Evolutionary conservation across 2,329 filamentous ascomycete genomes (phyloP), one percentile per base, ranked within the genome.

Genomic region (Atkinsonella texensis): DNA sequence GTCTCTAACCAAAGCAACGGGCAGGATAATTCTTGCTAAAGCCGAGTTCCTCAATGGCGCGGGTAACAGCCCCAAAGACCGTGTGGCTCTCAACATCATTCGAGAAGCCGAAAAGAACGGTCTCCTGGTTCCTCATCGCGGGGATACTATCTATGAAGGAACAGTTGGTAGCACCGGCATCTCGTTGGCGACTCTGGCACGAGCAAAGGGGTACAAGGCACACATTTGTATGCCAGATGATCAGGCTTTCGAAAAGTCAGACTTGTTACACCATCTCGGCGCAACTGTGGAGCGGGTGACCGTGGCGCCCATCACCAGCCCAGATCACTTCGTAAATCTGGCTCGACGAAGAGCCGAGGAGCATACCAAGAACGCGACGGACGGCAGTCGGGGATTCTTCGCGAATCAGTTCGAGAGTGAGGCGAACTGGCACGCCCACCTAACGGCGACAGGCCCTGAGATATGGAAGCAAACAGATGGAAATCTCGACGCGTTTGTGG

Each of bases 141-240:
- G 91, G 55, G 93, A 98, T 66, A 94, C 87, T 43, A 89, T 98
- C 62, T 98, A 97, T 68, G 93, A 98, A 72, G 93, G 93, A 57
- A 98, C 93, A 1, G 90, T 95, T 15, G 93, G 93, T 54, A 95
- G 88, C 64, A 98, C 93, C 0, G 93, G 93, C 20, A 97, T 98
- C 60, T 96, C 90, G 15, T 76, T 98, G 10, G 93, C 93, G 2
- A 87, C 87, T 0, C 80, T 98, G 48, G 90, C 89, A 48, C 80
- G 90, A 59, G 90, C 93, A 20, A 80, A 83, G 66, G 93, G 93
- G 35, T 97, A 97, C 71, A 80, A 84, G 57, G 89, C 89, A 33
- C 87, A 97, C 68, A 97, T 98, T 58, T 96, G 89, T 74, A 97
- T 98, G 89, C 91, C 93, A 46, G 83, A 88, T 64, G 93, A 98